Conservation (phyloP, 768 basidiomycete species). For the Podaxis sp. region DNA sequence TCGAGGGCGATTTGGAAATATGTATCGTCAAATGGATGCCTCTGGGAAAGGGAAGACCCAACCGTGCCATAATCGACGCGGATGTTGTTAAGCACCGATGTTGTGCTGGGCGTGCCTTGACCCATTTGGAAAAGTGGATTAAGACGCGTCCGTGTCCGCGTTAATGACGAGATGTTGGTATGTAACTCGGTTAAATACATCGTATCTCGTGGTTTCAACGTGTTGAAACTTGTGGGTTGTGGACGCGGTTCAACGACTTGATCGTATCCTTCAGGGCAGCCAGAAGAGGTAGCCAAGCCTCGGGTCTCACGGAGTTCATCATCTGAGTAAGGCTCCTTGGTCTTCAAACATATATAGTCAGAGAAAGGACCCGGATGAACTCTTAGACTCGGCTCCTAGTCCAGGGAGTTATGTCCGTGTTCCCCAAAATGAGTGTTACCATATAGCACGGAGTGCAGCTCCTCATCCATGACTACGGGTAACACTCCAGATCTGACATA, state of each 20-base stretch:
- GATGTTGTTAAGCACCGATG: constrained; percentile 8
- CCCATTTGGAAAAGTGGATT: constrained; percentile 2
- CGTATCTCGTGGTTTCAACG: background rate
- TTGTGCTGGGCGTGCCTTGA: background rate
- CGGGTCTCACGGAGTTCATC: background rate
- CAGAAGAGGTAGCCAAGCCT: background rate
- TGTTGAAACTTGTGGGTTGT: background rate
- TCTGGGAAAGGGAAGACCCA: background rate
- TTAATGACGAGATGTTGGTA: background rate
- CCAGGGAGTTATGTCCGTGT: too few species aligned
- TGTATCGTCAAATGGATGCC: background rate
- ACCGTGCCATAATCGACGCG: background rate
- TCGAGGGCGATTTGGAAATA: background rate
- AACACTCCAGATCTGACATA: too few species aligned
- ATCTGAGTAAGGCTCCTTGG: too few species aligned
- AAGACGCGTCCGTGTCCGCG: background rate
- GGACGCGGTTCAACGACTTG: background rate
- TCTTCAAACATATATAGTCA: too few species aligned
- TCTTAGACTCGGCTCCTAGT: too few species aligned
- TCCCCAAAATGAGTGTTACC: too few species aligned
- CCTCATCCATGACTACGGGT: too few species aligned
- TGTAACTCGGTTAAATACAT: background rate
- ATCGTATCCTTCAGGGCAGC: background rate
- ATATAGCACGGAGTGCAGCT: too few species aligned
- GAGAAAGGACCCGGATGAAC: too few species aligned